Evolutionary conservation across 2,329 filamentous ascomycete species (phyloP).

Genomic region (Pezicula carpinea): DNA sequence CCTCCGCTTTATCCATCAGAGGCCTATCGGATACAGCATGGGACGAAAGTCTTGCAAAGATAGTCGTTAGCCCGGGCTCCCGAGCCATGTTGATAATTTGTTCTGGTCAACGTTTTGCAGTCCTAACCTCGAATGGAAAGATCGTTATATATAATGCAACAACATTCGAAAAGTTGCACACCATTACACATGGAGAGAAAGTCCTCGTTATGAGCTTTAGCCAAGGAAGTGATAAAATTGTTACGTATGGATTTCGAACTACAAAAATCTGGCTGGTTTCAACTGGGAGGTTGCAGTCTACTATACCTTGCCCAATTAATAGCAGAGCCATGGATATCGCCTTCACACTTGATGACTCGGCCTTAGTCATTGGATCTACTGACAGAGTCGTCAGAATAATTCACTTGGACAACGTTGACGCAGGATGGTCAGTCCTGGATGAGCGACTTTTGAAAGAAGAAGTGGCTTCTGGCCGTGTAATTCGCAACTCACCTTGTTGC

Average conservation of each 20-base stretch:
- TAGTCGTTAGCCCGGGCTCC: background rate
- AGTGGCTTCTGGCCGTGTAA: background rate
- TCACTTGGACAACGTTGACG: background rate
- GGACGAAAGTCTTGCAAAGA: slow-evolving; percentile 10
- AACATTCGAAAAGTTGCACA: slow-evolving; percentile 7
- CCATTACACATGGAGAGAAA: slow-evolving; percentile 7
- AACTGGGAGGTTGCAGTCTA: slow-evolving; percentile 1
- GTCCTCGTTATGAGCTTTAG: slow-evolving; percentile 10
- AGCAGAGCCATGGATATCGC: slow-evolving; percentile 3
- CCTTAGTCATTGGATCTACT: background rate
- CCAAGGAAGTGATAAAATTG: slow-evolving; percentile 1
- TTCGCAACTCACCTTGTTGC: slow-evolving; percentile 6
- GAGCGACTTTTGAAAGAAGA: background rate
- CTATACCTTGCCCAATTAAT: slow-evolving; percentile 3
- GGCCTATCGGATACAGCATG: slow-evolving; percentile 5
- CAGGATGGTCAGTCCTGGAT: background rate
- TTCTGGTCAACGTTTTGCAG: slow-evolving; percentile 4
- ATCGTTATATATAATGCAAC: slow-evolving; percentile 8
- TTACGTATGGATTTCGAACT: slow-evolving; percentile 7
- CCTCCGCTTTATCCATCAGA: slow-evolving; percentile 1
- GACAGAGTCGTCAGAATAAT: background rate
- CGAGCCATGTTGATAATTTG: slow-evolving; percentile 1
- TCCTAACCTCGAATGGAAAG: slow-evolving; percentile 1
- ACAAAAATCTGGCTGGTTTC: slow-evolving; percentile 11
- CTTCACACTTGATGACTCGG: slow-evolving; percentile 3